Percentiles rank a stretch among this genome's conserved stretches.
These are phyloP conservation scores for Mucor plumbeus DNA, from an alignment of 371 early-diverging fungal species.

Conservation along the genomic window DNA sequence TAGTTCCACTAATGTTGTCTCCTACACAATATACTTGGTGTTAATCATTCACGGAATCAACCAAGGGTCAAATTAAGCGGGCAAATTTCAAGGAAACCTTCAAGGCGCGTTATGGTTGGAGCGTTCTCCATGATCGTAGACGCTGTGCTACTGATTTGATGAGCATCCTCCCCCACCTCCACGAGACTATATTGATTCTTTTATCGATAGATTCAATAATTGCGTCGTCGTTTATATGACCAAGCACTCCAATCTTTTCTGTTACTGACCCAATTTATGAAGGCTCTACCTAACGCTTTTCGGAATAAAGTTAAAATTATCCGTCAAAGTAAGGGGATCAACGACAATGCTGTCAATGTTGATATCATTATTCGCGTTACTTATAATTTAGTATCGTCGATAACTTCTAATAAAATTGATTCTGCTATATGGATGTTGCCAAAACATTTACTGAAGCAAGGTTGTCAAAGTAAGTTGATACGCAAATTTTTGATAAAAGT, in stretches of 20 bases:
- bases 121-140: background rate
- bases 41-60: background rate
- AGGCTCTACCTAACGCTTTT: background rate
- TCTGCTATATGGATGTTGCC: too few relatives aligned
- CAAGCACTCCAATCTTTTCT: background rate
- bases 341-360: background rate
- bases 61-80: background rate
- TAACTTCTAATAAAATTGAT: background rate
- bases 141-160: background rate
- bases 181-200: slow-evolving; percentile 5
- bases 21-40: slow-evolving; percentile 7
- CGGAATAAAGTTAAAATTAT: background rate
- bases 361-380: background rate
- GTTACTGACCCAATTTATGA: background rate
- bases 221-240: slow-evolving; percentile 9
- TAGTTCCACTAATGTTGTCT: slow-evolving; percentile 10
- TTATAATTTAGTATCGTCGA: background rate
- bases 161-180: background rate
- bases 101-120: slow-evolving; percentile 1
- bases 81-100: background rate
- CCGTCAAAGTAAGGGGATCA: background rate
- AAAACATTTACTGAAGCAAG: too few relatives aligned
- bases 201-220: slow-evolving; percentile 15
- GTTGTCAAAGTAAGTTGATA: too few relatives aligned
- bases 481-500: too few relatives aligned